Evolutionary conservation across 805 yeast genomes (phyloP), one percentile per base, ranked within the genome.

Genomic region (Candida saitoana): DNA sequence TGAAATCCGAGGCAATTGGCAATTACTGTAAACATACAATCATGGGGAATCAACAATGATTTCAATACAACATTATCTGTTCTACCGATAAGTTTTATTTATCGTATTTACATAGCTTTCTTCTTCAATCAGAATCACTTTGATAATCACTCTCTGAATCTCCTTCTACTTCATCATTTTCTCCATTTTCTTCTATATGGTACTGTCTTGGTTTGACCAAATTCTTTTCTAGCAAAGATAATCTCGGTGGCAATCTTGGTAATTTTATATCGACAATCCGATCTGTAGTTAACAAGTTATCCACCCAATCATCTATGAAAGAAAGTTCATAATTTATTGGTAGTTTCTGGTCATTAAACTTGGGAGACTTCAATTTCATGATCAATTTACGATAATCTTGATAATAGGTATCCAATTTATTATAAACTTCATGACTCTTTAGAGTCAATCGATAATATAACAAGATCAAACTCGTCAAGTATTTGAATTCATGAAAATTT

Each of bases 241-340:
- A 52, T 32, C 83, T 54, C 3, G 60, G 61, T 3, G 59, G 59
- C 56, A 88, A 47, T 49, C 87, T 48, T 0, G 96, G 96, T 37
- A 91, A 56, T 2, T 86, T 78, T 40, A 89, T 64, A 37, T 87
- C 96, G 50, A 85, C 76, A 16, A 84, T 82, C 45, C 87, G 71
- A 30, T 76, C 77, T 27, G 74, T 67, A 1, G 55, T 65, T 18
- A 84, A 58, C 36, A 91, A 56, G 32, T 64, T 62, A 51, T 91
- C 96, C 0, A 80, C 74, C 54, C 82, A 76, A 55, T 82, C 91
- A 59, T 91, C 98, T 64, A 91, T 71, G 53, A 79, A 74, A 4
- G 52, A 52, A 16, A 68, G 24, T 17, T 67, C 63, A 40, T 79
- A 59, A 25, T 56, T 64, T 6, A 57, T 50, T 2, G 65, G 60